These are phyloP conservation scores for Eucommia ulmoides DNA, from an alignment of 257 asterid genomes.

Conservation along the genomic window DNA sequence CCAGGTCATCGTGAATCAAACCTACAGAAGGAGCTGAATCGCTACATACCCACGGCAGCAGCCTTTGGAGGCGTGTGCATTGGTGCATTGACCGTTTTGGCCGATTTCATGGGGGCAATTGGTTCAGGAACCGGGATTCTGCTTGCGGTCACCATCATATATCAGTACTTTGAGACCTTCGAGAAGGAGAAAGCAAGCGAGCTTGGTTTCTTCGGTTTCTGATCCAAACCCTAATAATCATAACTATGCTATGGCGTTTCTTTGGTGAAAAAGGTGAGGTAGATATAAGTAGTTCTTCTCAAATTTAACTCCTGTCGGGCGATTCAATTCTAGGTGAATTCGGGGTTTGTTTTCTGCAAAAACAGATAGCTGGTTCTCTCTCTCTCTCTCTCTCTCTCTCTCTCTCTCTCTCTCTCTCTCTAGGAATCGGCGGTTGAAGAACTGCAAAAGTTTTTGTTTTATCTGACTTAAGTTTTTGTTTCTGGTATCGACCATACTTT, in stretches of 20 bases:
- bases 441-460: too few species aligned
- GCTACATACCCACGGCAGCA: conserved; percentile 88
- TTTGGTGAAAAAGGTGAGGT: too few species aligned
- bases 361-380: too few species aligned
- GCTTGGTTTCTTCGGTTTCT: conserved; percentile 85
- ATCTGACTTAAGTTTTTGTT: too few species aligned
- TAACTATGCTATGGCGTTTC: too few species aligned
- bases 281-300: background rate
- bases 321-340: too few species aligned
- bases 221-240: too few species aligned
- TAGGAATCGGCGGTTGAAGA: too few species aligned
- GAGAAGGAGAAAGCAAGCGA: conserved; percentile 90
- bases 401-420: background rate
- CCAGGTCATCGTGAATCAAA: conserved; percentile 88
- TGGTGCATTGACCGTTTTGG: conserved; percentile 82
- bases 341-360: too few species aligned
- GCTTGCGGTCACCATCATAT: conserved; percentile 76
- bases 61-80: conserved; percentile 91
- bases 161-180: conserved; percentile 82
- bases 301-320: too few species aligned
- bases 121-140: conserved; percentile 90
- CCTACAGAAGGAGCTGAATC: conserved; percentile 76
- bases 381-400: background rate
- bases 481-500: too few species aligned
- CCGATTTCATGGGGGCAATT: conserved; percentile 90